Evolutionary conservation across 2,329 filamentous ascomycete genomes (phyloP).

Genomic region (Exophiala oligosperma): DNA sequence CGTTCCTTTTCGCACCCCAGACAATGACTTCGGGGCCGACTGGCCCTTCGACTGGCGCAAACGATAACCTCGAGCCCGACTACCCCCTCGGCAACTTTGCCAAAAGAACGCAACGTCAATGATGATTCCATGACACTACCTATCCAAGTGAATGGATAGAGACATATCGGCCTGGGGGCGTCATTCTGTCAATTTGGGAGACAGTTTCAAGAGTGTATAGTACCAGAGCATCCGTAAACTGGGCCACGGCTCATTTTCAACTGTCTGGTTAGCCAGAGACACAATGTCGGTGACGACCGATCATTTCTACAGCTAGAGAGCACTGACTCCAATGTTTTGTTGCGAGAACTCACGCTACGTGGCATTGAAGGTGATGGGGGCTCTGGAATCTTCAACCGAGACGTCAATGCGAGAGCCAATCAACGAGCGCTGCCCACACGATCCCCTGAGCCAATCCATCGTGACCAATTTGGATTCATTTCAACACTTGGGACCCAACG

Average conservation of each 20-base stretch:
- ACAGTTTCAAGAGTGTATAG: constrained; percentile 29
- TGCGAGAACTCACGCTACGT: constrained; percentile 5
- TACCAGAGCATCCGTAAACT: constrained; percentile 15
- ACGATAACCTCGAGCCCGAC: constrained; percentile 3
- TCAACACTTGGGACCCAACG: constrained; percentile 31
- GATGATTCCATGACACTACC: constrained; percentile 7
- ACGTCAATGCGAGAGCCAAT: constrained; percentile 5
- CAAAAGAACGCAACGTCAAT: constrained; percentile 1
- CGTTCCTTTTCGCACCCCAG: too few relatives aligned
- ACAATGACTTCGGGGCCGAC: too few relatives aligned
- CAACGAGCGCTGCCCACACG: constrained; percentile 1
- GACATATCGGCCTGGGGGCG: constrained; percentile 33
- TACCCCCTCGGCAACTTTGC: constrained; percentile 7
- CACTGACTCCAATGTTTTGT: not conserved
- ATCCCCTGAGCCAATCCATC: constrained; percentile 23
- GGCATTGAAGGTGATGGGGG: constrained; percentile 12
- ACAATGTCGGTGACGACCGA: not conserved
- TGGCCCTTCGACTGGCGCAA: too few relatives aligned
- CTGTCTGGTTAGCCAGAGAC: constrained; percentile 10
- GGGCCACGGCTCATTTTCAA: constrained; percentile 11
- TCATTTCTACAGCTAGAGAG: not conserved
- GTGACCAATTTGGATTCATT: constrained; percentile 36
- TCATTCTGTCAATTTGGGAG: constrained; percentile 36
- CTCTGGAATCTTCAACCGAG: not conserved
- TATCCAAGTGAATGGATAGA: constrained; percentile 24